Percentiles rank a stretch among this genome's conserved stretches.
Conservation (phyloP, 1,284 basidiomycete species). For the Rhodotorula mucilaginosa region DNA sequence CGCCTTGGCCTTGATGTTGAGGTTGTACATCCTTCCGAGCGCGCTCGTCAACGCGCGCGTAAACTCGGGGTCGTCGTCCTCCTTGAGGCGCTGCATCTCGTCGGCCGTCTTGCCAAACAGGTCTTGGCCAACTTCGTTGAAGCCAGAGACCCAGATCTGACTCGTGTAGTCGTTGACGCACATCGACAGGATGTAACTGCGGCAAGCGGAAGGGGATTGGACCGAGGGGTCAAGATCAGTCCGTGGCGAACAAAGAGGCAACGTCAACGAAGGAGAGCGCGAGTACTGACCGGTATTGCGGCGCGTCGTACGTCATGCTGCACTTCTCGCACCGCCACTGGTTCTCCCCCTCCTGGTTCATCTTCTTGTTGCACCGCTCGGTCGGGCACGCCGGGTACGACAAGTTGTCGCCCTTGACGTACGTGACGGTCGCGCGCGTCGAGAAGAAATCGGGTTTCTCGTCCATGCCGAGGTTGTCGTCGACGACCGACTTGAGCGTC, state of each 20-base stretch:
- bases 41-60: conserved; percentile 65
- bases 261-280: background rate
- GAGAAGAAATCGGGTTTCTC: conserved; percentile 84
- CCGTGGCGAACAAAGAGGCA: background rate
- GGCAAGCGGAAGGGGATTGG: too few relatives aligned
- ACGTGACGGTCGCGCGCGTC: conserved; percentile 78
- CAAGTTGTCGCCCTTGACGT: conserved; percentile 81
- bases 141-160: conserved; percentile 89
- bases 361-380: conserved; percentile 87
- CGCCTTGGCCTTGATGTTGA: conserved; percentile 82
- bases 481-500: conserved; percentile 74
- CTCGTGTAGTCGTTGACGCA: conserved; percentile 85
- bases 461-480: conserved; percentile 62
- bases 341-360: conserved; percentile 63
- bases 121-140: conserved; percentile 83
- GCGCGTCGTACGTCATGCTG: conserved; percentile 66
- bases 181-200: conserved; percentile 83
- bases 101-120: conserved; percentile 79
- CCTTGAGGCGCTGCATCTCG: conserved; percentile 70
- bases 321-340: conserved; percentile 94
- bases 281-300: conserved; percentile 71
- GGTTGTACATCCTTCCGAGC: conserved; percentile 71
- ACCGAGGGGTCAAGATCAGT: background rate
- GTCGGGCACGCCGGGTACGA: conserved; percentile 87
- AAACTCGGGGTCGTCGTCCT: conserved; percentile 65